These are phyloP conservation scores for Raphanus hybrid DNA, from an alignment of 441 rosid species.

Conservation along the genomic window DNA sequence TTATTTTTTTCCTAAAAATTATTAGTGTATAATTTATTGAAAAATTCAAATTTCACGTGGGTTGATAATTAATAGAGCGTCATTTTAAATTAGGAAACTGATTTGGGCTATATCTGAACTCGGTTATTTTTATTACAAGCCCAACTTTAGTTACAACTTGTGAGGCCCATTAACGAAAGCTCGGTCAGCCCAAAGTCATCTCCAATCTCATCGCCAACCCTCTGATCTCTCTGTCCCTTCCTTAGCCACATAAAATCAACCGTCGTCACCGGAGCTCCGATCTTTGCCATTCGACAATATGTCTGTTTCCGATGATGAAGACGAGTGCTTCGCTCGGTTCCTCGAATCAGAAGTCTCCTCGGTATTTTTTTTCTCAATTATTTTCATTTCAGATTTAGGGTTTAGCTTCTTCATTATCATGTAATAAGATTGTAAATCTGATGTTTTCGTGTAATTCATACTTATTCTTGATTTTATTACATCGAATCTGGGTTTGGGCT, in stretches of 20 bases:
- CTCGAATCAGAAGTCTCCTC: constrained; percentile 85
- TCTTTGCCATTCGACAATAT: constrained; percentile 33
- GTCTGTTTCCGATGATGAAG: constrained; percentile 75
- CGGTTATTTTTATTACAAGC: too few species aligned
- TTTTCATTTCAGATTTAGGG: background rate
- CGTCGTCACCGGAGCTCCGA: constrained; percentile 42
- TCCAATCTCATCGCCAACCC: constrained; percentile 26
- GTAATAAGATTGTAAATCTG: constrained; percentile 6
- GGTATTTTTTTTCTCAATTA: constrained; percentile 41
- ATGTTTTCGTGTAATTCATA: constrained; percentile 1
- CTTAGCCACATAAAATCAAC: constrained; percentile 25
- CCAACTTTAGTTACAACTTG: too few species aligned
- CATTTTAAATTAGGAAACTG: too few species aligned
- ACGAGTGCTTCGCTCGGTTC: constrained; percentile 69
- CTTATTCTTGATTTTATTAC: background rate
- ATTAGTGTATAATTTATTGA: too few species aligned
- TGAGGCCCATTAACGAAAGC: constrained; percentile 13
- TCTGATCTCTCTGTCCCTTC: constrained; percentile 25
- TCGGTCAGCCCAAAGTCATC: constrained; percentile 17
- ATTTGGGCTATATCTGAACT: too few species aligned
- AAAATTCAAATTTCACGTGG: too few species aligned
- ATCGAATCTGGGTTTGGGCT: constrained; percentile 9
- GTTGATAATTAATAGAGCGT: too few species aligned
- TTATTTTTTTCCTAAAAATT: too few species aligned
- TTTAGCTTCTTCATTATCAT: background rate